These are phyloP conservation scores for Naematelia encephala DNA, from an alignment of 768 basidiomycete species.

Conservation along the genomic window DNA sequence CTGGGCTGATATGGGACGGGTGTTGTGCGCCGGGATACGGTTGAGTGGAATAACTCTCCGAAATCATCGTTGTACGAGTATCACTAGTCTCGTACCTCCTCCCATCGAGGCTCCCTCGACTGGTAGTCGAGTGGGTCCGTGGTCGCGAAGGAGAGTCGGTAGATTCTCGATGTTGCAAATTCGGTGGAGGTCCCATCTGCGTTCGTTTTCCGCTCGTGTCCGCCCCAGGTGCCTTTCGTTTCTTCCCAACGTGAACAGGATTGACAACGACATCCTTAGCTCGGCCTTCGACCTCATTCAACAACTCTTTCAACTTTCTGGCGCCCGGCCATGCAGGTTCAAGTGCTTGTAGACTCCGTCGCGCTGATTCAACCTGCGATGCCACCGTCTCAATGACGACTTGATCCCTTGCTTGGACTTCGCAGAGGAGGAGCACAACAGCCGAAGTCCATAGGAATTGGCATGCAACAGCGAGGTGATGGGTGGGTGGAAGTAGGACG, in stretches of 20 bases:
- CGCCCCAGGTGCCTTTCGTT: slow-evolving; percentile 11
- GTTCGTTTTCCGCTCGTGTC: not conserved
- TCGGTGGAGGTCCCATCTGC: not conserved
- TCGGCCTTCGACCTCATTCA: slow-evolving; percentile 35
- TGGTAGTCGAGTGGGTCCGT: not conserved
- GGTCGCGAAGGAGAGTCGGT: not conserved
- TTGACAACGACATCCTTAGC: slow-evolving; percentile 29
- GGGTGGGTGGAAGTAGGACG: slow-evolving; percentile 39
- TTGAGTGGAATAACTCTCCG: not conserved
- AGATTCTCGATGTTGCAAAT: not conserved
- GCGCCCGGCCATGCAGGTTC: slow-evolving; percentile 47
- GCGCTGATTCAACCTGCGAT: slow-evolving; percentile 33
- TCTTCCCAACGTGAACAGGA: slow-evolving; percentile 5
- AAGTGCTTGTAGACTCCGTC: slow-evolving; percentile 27
- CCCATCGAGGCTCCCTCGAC: slow-evolving; percentile 1
- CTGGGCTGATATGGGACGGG: not conserved
- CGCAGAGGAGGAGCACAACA: slow-evolving; percentile 42
- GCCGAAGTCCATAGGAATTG: slow-evolving; percentile 46
- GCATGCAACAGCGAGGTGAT: slow-evolving; percentile 42
- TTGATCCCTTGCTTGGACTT: slow-evolving; percentile 43
- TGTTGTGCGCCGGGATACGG: not conserved
- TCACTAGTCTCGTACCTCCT: slow-evolving; percentile 39
- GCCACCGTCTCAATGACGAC: slow-evolving; percentile 41
- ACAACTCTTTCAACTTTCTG: slow-evolving; percentile 39
- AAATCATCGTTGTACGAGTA: slow-evolving; percentile 23